Conservation (phyloP, 2,329 filamentous ascomycete species). For the Phoma sp. region DNA sequence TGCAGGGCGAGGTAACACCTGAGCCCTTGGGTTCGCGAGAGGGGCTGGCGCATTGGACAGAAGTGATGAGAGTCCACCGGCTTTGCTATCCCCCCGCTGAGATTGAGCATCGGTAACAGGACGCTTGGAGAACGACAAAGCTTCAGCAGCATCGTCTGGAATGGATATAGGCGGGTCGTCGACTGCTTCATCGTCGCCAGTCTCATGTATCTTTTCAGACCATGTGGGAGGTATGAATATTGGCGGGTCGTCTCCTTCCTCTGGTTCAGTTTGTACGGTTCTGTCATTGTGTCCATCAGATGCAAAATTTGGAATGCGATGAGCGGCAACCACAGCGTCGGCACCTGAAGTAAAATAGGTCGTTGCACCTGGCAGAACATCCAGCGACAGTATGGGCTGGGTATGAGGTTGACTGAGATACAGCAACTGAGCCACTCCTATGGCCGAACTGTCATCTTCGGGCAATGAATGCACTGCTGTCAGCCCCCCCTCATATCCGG, state of each 20-base stretch:
- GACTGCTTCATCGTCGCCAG: not conserved
- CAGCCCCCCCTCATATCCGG: conserved; percentile 86
- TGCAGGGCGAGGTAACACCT: conserved; percentile 11
- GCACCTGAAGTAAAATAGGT: conserved; percentile 81
- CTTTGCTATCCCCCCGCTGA: not conserved
- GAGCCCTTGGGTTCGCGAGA: not conserved
- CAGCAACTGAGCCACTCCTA: conserved; percentile 53
- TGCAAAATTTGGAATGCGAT: conserved; percentile 63
- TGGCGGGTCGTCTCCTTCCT: not conserved
- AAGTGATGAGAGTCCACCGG: conserved; percentile 33
- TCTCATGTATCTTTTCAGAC: not conserved
- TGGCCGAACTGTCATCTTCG: conserved; percentile 28
- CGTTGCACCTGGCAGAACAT: conserved; percentile 48
- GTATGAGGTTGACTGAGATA: conserved; percentile 73
- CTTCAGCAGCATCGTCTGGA: not conserved
- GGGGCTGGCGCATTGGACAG: conserved; percentile 20
- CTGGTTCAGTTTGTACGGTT: not conserved
- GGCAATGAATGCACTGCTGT: conserved; percentile 68
- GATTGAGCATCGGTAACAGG: conserved; percentile 8
- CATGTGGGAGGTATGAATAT: not conserved
- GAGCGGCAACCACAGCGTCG: conserved; percentile 78
- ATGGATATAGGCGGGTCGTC: conserved; percentile 7
- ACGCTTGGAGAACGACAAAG: conserved; percentile 27
- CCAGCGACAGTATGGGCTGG: conserved; percentile 78
- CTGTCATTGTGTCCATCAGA: not conserved